Percentiles rank a stretch among this genome's conserved stretches.
phyloP scores from a whole-genome alignment of 78 protist genomes.

The Bigelowiella natans region DNA sequence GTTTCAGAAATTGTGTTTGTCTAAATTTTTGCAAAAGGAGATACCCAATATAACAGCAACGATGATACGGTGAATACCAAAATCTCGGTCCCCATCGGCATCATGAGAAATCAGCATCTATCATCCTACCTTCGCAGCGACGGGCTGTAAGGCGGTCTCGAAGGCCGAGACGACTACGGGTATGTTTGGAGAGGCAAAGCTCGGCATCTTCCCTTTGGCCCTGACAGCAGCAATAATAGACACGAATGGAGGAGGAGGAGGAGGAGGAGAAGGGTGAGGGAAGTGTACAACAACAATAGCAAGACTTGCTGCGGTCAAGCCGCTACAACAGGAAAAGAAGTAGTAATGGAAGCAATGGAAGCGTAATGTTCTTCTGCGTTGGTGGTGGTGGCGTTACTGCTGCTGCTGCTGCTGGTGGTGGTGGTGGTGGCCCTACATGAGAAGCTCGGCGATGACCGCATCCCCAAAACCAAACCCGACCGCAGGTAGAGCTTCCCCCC shows the following conservation, averaged over 20 bases:
- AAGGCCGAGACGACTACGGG: not conserved
- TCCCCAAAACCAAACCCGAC: conserved; percentile 62
- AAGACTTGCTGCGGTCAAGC: too few relatives aligned
- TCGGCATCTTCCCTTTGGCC: not conserved
- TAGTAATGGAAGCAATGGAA: not conserved
- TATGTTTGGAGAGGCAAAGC: not conserved
- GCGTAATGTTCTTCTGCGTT: not conserved
- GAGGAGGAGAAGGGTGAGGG: too few relatives aligned
- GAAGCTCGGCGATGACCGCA: conserved; percentile 38
- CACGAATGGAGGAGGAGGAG: not conserved
- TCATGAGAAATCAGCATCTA: not conserved
- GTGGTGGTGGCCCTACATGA: not conserved
- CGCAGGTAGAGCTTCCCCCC: conserved; percentile 33
- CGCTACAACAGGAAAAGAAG: not conserved
- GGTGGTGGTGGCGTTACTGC: not conserved
- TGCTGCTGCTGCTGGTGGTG: not conserved
- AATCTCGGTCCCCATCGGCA: not conserved
- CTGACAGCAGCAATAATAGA: not conserved
- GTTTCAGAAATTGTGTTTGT: not conserved
- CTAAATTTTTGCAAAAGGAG: not conserved
- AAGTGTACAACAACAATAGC: too few relatives aligned
- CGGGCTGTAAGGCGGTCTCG: not conserved
- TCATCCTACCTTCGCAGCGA: not conserved
- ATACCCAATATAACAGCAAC: too few relatives aligned
- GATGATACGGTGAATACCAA: not conserved